Evolutionary conservation across 371 early-diverging fungal species (phyloP).

Genomic region (Batkoa obscura): DNA sequence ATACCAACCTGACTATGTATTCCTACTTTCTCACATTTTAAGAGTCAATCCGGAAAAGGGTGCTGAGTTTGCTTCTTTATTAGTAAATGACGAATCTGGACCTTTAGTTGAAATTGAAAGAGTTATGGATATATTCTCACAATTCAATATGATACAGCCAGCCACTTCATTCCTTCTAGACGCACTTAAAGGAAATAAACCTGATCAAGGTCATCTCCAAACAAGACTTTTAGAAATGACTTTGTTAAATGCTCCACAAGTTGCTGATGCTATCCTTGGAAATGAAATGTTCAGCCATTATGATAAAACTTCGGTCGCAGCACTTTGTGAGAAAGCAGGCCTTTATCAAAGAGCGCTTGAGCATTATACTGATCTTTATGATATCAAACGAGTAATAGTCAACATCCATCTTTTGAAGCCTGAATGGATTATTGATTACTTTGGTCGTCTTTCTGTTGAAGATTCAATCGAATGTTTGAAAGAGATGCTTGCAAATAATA

Average conservation of each 20-base stretch:
- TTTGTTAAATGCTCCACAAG: constrained; percentile 87
- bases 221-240: constrained; percentile 96
- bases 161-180: constrained; percentile 91
- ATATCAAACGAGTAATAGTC: constrained; percentile 90
- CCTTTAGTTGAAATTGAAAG: constrained; percentile 67
- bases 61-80: constrained; percentile 74
- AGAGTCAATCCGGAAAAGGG: constrained; percentile 85
- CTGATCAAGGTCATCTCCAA: constrained; percentile 79
- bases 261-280: constrained; percentile 93
- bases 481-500: constrained; percentile 68
- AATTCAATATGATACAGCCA: constrained; percentile 87
- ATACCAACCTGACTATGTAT: constrained; percentile 79
- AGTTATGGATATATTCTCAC: constrained; percentile 73
- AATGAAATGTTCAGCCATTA: constrained; percentile 90
- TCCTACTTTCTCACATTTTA: constrained; percentile 74
- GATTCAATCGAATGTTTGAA: constrained; percentile 81
- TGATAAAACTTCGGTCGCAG: constrained; percentile 75
- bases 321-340: constrained; percentile 91
- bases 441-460: constrained; percentile 84
- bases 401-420: constrained; percentile 63
- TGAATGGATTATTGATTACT: constrained; percentile 80
- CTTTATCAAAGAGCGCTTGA: constrained; percentile 91
- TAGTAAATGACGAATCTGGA: constrained; percentile 64
- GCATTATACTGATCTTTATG: constrained; percentile 85
- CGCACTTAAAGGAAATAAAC: constrained; percentile 75